A percentile compares a stretch with the other conserved stretches of the same genome.
Evolutionary conservation across 495 filamentous ascomycete species (phyloP).

Genomic region (Penicillium desertorum): DNA sequence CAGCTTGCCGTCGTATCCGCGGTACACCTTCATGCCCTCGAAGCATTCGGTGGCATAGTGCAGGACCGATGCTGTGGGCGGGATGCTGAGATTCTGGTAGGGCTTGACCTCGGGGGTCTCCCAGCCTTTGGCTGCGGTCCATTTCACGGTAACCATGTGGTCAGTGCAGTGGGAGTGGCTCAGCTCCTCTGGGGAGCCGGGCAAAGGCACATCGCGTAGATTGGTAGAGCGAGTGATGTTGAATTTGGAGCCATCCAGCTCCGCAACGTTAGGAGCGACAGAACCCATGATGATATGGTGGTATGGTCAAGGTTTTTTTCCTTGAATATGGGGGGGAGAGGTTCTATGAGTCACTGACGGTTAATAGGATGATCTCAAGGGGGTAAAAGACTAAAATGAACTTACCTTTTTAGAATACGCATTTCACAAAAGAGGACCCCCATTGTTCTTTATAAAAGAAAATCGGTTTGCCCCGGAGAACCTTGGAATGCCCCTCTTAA

Average conservation of each 20-base stretch:
- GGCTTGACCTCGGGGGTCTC: slow-evolving; percentile 72
- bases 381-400: background rate
- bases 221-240: slow-evolving; percentile 64
- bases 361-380: background rate
- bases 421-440: background rate
- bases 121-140: slow-evolving; percentile 72
- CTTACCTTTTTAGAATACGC: background rate
- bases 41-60: slow-evolving; percentile 95
- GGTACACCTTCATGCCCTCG: slow-evolving; percentile 86
- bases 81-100: slow-evolving; percentile 75
- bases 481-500: background rate
- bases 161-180: slow-evolving; percentile 70
- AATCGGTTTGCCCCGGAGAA: slow-evolving; percentile 12
- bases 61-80: slow-evolving; percentile 80
- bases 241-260: slow-evolving; percentile 73
- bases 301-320: slow-evolving; percentile 4
- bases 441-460: slow-evolving; percentile 5
- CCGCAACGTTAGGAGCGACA: slow-evolving; percentile 32
- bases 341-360: slow-evolving; percentile 21
- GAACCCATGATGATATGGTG: slow-evolving; percentile 37
- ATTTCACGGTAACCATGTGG: slow-evolving; percentile 81
- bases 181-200: slow-evolving; percentile 51
- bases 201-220: slow-evolving; percentile 66
- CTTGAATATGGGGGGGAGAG: background rate
- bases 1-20: slow-evolving; percentile 75